phyloP scores from a whole-genome alignment of 2,329 filamentous ascomycete genomes.

The Ascochyta rabiei region DNA sequence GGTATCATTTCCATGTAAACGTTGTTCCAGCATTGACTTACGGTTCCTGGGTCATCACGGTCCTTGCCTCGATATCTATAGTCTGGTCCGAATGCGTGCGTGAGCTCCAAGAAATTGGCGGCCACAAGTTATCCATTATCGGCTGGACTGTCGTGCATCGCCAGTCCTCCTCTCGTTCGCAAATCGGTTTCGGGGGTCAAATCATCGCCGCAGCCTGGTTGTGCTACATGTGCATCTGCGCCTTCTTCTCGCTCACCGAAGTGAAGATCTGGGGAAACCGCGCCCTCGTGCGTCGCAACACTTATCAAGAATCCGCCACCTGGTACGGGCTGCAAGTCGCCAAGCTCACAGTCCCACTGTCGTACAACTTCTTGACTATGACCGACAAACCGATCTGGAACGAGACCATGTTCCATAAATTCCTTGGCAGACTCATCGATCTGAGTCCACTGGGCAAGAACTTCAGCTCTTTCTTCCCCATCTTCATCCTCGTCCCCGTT shows the following conservation, averaged over 20 bases:
- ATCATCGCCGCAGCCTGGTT: constrained; percentile 86
- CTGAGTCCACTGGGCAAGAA: constrained; percentile 80
- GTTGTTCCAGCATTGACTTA: constrained; percentile 73
- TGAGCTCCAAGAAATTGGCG: constrained; percentile 62
- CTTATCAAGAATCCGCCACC: constrained; percentile 88
- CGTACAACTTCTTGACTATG: constrained; percentile 97
- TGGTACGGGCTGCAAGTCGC: constrained; percentile 96
- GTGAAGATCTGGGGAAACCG: constrained; percentile 98
- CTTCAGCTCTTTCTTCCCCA: constrained; percentile 88
- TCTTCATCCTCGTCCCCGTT: constrained; percentile 85
- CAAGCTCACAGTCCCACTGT: constrained; percentile 86
- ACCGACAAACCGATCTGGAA: constrained; percentile 73
- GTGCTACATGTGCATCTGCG: constrained; percentile 92
- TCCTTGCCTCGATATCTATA: constrained; percentile 78
- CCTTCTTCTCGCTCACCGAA: constrained; percentile 84
- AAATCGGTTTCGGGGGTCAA: constrained; percentile 86
- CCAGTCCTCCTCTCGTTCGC: constrained; percentile 70
- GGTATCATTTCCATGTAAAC: constrained; percentile 78
- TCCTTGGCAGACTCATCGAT: constrained; percentile 82
- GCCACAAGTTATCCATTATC: constrained; percentile 73
- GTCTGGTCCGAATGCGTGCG: constrained; percentile 95
- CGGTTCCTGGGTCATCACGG: constrained; percentile 68
- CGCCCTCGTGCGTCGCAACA: constrained; percentile 87
- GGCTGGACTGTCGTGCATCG: constrained; percentile 75
- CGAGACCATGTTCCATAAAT: constrained; percentile 83